Percentiles rank a stretch among this genome's conserved stretches.
Conservation (phyloP, 192 early-diverging fungal genomes). For the Rhizophagus sp. region DNA sequence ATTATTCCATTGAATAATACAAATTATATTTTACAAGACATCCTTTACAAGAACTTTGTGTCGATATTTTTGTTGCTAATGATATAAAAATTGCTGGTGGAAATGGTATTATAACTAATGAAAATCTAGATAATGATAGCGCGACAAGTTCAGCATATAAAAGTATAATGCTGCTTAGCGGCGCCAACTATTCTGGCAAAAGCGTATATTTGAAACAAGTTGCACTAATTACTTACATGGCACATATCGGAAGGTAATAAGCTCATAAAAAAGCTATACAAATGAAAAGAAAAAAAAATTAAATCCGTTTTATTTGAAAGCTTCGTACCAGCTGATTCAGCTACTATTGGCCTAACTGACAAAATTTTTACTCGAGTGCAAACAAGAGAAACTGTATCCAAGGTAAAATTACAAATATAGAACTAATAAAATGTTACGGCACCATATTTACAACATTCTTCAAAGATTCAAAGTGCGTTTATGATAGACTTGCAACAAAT, state of each 20-base stretch:
- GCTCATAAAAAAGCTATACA: background rate
- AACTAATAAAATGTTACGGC: background rate
- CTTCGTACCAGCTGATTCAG: conserved; percentile 78
- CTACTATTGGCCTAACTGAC: conserved; percentile 73
- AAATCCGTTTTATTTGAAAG: conserved; percentile 31
- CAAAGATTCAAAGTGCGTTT: conserved; percentile 69
- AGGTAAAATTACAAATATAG: conserved; percentile 35
- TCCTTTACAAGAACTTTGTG: conserved; percentile 61
- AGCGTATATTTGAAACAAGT: conserved; percentile 76
- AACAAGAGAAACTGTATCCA: conserved; percentile 67
- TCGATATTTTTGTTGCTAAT: conserved; percentile 73
- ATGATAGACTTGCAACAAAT: conserved; percentile 73
- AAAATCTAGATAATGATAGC: conserved; percentile 7
- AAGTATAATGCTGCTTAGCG: conserved; percentile 69
- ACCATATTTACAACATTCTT: background rate
- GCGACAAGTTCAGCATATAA: background rate
- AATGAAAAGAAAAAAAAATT: background rate
- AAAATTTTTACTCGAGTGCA: conserved; percentile 77
- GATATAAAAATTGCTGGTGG: conserved; percentile 53
- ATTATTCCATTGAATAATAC: conserved; percentile 40
- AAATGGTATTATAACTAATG: conserved; percentile 21
- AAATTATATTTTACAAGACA: conserved; percentile 46
- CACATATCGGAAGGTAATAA: conserved; percentile 74
- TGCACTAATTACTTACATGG: conserved; percentile 83
- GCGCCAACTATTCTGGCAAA: conserved; percentile 85